Evolutionary conservation across 768 basidiomycete species (phyloP).

Genomic region (Leccinum olivaceopallidum): DNA sequence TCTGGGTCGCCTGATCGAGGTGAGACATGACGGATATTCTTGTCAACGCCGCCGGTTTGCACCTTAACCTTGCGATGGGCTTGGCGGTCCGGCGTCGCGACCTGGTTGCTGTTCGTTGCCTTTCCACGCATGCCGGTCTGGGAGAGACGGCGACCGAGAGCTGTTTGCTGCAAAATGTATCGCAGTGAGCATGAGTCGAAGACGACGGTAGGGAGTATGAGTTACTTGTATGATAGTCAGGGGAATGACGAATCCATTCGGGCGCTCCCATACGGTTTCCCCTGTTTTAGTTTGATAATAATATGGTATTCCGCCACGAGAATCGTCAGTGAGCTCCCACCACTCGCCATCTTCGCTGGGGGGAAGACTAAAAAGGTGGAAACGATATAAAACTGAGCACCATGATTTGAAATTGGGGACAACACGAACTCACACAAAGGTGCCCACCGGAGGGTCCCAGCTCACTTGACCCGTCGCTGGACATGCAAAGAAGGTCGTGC

Average conservation of each 20-base stretch:
- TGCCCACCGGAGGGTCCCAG: constrained; percentile 90
- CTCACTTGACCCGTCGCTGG: constrained; percentile 90
- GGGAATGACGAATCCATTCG: constrained; percentile 87
- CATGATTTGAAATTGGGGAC: constrained; percentile 18
- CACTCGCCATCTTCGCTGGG: constrained; percentile 86
- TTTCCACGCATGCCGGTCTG: constrained; percentile 43
- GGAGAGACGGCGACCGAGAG: constrained; percentile 70
- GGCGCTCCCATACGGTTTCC: constrained; percentile 93
- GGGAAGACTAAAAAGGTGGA: constrained; percentile 58
- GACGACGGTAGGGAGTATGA: constrained; percentile 4
- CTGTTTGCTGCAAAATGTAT: constrained; percentile 54
- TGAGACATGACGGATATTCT: constrained; percentile 34
- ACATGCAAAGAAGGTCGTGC: constrained; percentile 85
- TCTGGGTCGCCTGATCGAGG: constrained; percentile 29
- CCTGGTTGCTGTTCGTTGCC: constrained; percentile 9
- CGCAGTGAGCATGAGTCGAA: constrained; percentile 6
- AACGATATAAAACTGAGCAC: constrained; percentile 11
- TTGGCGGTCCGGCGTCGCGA: constrained; percentile 30
- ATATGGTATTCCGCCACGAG: constrained; percentile 81
- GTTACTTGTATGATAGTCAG: constrained; percentile 82
- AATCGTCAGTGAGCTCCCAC: constrained; percentile 93
- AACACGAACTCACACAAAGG: constrained; percentile 68
- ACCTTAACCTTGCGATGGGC: constrained; percentile 39
- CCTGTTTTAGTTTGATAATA: constrained; percentile 94
- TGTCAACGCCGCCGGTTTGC: constrained; percentile 35